A percentile compares a stretch with the other conserved stretches of the same genome.
These are phyloP conservation scores for Backusella sp. DNA, from an alignment of 192 early-diverging fungal genomes.

Conservation along the genomic window DNA sequence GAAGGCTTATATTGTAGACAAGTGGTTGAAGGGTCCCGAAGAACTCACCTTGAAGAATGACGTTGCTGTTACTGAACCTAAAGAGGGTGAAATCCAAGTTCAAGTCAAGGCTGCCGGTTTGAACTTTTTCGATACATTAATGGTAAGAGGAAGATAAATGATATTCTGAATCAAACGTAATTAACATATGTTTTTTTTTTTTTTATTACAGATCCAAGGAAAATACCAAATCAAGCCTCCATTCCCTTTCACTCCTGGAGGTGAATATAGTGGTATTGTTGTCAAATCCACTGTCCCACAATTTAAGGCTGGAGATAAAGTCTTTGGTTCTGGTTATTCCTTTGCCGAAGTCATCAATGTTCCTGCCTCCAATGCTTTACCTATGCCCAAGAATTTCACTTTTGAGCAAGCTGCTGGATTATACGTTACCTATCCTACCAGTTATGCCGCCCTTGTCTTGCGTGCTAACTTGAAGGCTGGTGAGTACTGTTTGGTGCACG, in stretches of 20 bases:
- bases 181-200: background rate
- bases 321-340: conserved; percentile 74
- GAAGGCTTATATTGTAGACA: conserved; percentile 33
- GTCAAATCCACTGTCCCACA: conserved; percentile 38
- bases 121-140: conserved; percentile 76
- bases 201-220: conserved; percentile 54
- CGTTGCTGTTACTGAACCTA: conserved; percentile 54
- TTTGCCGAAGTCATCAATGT: conserved; percentile 79
- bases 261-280: conserved; percentile 65
- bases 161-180: too few species aligned
- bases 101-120: conserved; percentile 63
- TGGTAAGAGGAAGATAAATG: conserved; percentile 32
- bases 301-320: conserved; percentile 69
- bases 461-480: conserved; percentile 57
- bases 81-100: conserved; percentile 62
- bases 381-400: conserved; percentile 63
- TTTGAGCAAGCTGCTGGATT: conserved; percentile 82
- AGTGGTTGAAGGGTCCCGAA: conserved; percentile 39
- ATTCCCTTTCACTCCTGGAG: conserved; percentile 67
- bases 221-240: conserved; percentile 72
- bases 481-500: conserved; percentile 88
- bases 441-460: conserved; percentile 71
- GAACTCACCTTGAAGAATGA: conserved; percentile 50
- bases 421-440: conserved; percentile 74
- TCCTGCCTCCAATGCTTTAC: conserved; percentile 51